Percentiles rank a stretch among this genome's conserved stretches.
phyloP scores from a whole-genome alignment of 1,284 basidiomycete genomes.

The Ceraceosorus bombacis region DNA sequence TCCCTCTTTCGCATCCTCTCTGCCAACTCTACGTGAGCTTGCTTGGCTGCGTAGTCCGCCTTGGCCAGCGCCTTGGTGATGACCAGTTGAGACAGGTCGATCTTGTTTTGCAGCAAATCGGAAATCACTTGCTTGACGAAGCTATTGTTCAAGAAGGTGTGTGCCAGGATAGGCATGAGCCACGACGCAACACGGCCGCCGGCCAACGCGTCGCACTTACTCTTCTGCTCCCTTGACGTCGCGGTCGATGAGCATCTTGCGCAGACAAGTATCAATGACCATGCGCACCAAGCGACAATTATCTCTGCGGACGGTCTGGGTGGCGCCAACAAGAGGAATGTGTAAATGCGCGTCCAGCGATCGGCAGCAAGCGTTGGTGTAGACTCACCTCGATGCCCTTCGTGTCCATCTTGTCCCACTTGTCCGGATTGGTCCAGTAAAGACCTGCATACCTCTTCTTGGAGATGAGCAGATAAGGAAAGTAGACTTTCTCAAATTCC shows the following conservation, averaged over 20 bases:
- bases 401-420: slow-evolving; percentile 49
- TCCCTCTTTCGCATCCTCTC: slow-evolving; percentile 48
- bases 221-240: slow-evolving; percentile 47
- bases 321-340: no score
- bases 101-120: slow-evolving; percentile 47
- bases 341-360: no score
- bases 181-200: background rate
- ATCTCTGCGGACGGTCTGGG: slow-evolving; percentile 43
- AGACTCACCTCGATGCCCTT: slow-evolving; percentile 40
- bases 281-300: slow-evolving; percentile 48
- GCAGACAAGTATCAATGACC: slow-evolving; percentile 46
- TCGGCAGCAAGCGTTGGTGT: background rate
- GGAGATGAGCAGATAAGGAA: slow-evolving; percentile 47
- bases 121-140: slow-evolving; percentile 43
- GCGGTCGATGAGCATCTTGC: slow-evolving; percentile 48
- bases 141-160: background rate
- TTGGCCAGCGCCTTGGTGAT: slow-evolving; percentile 48
- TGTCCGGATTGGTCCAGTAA: slow-evolving; percentile 44
- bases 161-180: background rate
- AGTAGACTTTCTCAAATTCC: slow-evolving; percentile 49
- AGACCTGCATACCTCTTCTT: slow-evolving; percentile 48
- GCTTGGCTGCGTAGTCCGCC: slow-evolving; percentile 33
- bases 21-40: slow-evolving; percentile 46
- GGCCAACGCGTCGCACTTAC: slow-evolving; percentile 17
- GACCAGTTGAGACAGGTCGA: slow-evolving; percentile 48